A percentile compares a stretch with the other conserved stretches of the same genome.
Evolutionary conservation across 2,329 filamentous ascomycete genomes (phyloP).

Genomic region (Trichoderma lentiforme): DNA sequence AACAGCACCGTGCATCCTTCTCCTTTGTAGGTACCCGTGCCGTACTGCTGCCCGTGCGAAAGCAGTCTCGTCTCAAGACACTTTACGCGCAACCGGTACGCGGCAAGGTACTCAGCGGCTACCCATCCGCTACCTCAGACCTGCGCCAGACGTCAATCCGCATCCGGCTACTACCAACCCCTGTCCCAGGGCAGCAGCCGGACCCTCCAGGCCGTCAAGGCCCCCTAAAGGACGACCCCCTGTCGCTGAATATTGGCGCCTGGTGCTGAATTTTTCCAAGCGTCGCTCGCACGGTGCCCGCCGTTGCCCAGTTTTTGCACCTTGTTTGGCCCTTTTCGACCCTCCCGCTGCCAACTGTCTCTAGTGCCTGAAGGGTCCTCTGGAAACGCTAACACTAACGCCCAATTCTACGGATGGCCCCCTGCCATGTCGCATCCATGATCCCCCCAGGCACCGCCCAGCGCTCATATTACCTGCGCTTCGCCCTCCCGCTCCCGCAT

Average conservation of each 20-base stretch:
- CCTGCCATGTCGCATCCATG: neutral
- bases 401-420: neutral
- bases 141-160: neutral
- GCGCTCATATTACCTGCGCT: conserved; percentile 5
- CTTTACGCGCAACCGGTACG: neutral
- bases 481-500: conserved; percentile 8
- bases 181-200: conserved; percentile 8
- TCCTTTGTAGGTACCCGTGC: neutral
- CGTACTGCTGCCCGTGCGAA: neutral
- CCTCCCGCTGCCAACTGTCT: conserved; percentile 13
- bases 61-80: neutral
- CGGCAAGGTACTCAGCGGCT: neutral
- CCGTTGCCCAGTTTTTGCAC: neutral
- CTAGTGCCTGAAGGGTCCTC: conserved; percentile 17
- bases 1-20: neutral
- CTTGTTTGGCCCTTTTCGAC: neutral
- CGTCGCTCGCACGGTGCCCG: conserved; percentile 6
- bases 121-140: neutral
- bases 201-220: neutral
- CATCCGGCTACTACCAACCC: conserved; percentile 3
- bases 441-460: conserved; percentile 3
- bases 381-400: neutral
- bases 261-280: neutral
- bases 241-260: neutral
- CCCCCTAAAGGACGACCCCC: neutral